phyloP scores from a whole-genome alignment of 768 basidiomycete genomes.

The Mycena pura region DNA sequence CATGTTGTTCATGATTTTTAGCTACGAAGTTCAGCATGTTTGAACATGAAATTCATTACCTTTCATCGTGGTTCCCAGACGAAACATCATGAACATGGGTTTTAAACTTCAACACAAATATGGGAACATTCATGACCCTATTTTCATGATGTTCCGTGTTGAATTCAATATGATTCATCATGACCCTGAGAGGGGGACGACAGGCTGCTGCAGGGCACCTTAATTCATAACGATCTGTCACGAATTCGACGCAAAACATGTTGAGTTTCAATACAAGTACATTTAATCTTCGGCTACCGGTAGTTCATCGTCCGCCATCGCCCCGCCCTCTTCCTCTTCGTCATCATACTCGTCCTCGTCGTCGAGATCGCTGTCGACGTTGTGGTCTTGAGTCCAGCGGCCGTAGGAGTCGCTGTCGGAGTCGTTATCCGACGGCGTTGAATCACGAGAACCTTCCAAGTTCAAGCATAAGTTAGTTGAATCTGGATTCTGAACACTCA shows the following conservation, averaged over 20 bases:
- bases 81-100: too few relatives aligned
- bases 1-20: too few relatives aligned
- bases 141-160: background rate
- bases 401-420: background rate
- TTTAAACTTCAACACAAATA: too few relatives aligned
- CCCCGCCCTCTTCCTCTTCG: background rate
- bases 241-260: background rate
- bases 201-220: background rate
- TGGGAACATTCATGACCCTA: background rate
- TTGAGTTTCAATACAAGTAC: too few relatives aligned
- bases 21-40: too few relatives aligned
- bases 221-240: background rate
- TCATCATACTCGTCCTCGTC: background rate
- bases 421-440: too few relatives aligned
- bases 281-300: background rate
- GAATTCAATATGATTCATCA: background rate
- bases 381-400: background rate
- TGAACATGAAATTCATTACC: too few relatives aligned
- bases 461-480: too few relatives aligned
- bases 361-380: background rate
- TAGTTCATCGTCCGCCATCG: background rate
- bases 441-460: too few relatives aligned
- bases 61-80: too few relatives aligned
- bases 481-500: too few relatives aligned
- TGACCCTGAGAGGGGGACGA: background rate